Percentiles rank a stretch among this genome's conserved stretches.
phyloP scores from a whole-genome alignment of 768 basidiomycete genomes.

The Peribolospora baueri region DNA sequence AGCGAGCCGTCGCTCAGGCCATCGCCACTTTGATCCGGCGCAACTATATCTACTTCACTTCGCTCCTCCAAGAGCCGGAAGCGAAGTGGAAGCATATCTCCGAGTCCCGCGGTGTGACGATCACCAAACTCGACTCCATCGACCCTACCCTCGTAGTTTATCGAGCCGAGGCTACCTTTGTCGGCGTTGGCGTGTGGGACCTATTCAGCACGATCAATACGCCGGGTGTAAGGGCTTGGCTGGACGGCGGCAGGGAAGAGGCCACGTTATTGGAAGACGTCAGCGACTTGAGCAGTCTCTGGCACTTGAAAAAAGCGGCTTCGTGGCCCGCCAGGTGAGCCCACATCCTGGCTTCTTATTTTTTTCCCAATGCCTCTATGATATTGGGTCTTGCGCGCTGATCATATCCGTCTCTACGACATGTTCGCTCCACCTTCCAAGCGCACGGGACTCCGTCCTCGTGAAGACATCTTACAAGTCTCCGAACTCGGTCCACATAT shows the following conservation, averaged over 20 bases:
- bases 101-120: constrained; percentile 69
- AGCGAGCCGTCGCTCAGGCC: constrained; percentile 25
- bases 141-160: constrained; percentile 92
- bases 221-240: constrained; percentile 52
- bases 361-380: not conserved
- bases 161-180: constrained; percentile 87
- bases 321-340: constrained; percentile 82
- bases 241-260: constrained; percentile 81
- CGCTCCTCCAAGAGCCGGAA: constrained; percentile 84
- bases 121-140: constrained; percentile 87
- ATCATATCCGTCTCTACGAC: not conserved
- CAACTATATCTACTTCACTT: constrained; percentile 96
- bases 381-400: not conserved
- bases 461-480: constrained; percentile 95
- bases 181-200: constrained; percentile 89
- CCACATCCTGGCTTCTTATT: not conserved
- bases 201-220: constrained; percentile 66
- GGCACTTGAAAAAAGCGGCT: constrained; percentile 75
- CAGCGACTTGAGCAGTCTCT: constrained; percentile 42
- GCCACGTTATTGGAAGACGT: constrained; percentile 67
- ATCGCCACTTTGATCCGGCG: constrained; percentile 66
- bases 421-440: constrained; percentile 15
- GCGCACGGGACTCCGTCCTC: constrained; percentile 70
- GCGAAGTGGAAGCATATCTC: constrained; percentile 65
- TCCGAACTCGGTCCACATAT: constrained; percentile 77